These are phyloP conservation scores for Pseudogymnoascus sp. DNA, from an alignment of 2,329 filamentous ascomycete species.

Conservation along the genomic window DNA sequence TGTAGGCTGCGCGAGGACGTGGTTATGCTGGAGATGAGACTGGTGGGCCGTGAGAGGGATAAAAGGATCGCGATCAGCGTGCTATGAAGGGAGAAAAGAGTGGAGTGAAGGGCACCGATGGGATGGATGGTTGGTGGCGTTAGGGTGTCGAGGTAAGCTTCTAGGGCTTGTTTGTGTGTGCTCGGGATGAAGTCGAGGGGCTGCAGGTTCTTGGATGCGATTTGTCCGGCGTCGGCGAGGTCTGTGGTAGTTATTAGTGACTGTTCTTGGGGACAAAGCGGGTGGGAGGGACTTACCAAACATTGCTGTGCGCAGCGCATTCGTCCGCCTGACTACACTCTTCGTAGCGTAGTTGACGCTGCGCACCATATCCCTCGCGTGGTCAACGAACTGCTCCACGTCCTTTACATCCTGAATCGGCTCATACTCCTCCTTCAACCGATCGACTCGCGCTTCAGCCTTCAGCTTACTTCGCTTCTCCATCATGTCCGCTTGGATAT, in stretches of 20 bases:
- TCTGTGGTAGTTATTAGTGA: constrained; percentile 40
- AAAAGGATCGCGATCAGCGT: constrained; percentile 74
- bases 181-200: constrained; percentile 59
- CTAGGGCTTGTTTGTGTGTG: constrained; percentile 60
- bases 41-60: constrained; percentile 69
- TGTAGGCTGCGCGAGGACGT: constrained; percentile 67
- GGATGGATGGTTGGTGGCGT: constrained; percentile 65
- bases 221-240: constrained; percentile 54
- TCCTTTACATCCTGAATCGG: constrained; percentile 77
- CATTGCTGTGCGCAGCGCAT: constrained; percentile 58
- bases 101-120: constrained; percentile 62
- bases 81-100: constrained; percentile 70
- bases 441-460: constrained; percentile 72
- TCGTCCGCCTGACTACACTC: constrained; percentile 71
- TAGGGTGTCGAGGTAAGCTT: constrained; percentile 60
- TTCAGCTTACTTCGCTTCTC: constrained; percentile 81
- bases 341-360: constrained; percentile 76
- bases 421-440: constrained; percentile 78
- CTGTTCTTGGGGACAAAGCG: background rate
- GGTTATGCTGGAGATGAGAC: constrained; percentile 69
- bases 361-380: constrained; percentile 82
- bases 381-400: constrained; percentile 86
- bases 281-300: constrained; percentile 39
- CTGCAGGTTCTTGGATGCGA: constrained; percentile 44
- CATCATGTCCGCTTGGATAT: constrained; percentile 85